phyloP scores from a whole-genome alignment of 441 rosid species.

The Gossypium schwendimanii region DNA sequence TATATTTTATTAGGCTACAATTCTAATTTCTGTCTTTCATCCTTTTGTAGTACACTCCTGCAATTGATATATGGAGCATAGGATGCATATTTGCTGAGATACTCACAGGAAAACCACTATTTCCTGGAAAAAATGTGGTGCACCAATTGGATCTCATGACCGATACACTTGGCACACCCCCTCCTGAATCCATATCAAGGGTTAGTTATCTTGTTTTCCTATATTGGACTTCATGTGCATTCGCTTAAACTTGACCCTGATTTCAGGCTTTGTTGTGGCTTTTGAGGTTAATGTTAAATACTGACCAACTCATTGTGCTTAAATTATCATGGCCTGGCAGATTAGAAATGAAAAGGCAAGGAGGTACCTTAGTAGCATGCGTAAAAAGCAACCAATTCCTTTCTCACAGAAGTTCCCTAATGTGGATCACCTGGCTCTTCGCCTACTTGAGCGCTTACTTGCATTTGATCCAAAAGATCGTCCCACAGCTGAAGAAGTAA shows the following conservation, averaged over 20 bases:
- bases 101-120: slow-evolving; percentile 89
- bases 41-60: slow-evolving; percentile 80
- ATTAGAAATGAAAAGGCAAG: slow-evolving; percentile 97
- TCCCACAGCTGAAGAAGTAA: slow-evolving; percentile 73
- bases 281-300: background rate
- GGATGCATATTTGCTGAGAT: slow-evolving; percentile 99
- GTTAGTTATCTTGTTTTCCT: slow-evolving; percentile 36
- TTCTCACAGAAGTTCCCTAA: slow-evolving; percentile 80
- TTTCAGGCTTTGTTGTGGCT: slow-evolving; percentile 3
- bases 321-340: slow-evolving; percentile 33
- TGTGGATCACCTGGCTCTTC: slow-evolving; percentile 79
- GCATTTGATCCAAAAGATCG: slow-evolving; percentile 99
- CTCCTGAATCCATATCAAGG: slow-evolving; percentile 73
- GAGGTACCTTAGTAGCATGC: slow-evolving; percentile 92
- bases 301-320: background rate
- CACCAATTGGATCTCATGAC: slow-evolving; percentile 98
- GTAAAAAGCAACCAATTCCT: slow-evolving; percentile 78
- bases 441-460: slow-evolving; percentile 67
- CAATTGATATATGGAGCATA: slow-evolving; percentile 98
- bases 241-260: background rate
- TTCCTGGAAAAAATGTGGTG: slow-evolving; percentile 98
- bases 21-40: slow-evolving; percentile 8
- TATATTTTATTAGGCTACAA: background rate
- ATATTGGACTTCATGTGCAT: background rate
- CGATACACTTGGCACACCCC: slow-evolving; percentile 92